Percentiles rank a stretch among this genome's conserved stretches.
Evolutionary conservation across 805 yeast genomes (phyloP).

Genomic region (Barnettozyma wickerhamii): DNA sequence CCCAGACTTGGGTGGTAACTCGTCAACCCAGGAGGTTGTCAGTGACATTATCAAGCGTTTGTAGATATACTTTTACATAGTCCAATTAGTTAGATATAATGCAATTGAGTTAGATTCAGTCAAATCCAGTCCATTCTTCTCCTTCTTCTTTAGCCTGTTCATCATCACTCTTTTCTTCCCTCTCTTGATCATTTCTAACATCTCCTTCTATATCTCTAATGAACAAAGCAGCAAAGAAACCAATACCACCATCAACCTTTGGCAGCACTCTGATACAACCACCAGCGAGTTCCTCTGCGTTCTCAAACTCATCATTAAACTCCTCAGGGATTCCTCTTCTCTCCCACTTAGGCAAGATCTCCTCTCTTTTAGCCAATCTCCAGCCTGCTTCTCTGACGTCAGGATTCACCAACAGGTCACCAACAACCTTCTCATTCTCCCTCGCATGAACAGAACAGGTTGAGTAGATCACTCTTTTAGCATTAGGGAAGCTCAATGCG

Average conservation of each 20-base stretch:
- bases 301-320: conserved; percentile 43
- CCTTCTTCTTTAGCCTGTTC: neutral
- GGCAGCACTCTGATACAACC: conserved; percentile 87
- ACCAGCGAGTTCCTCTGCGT: conserved; percentile 59
- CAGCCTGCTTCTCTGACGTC: conserved; percentile 69
- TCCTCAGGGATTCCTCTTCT: conserved; percentile 77
- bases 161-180: neutral
- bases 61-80: conserved; percentile 7
- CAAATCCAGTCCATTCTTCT: conserved; percentile 34
- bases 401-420: conserved; percentile 64
- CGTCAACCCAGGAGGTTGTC: conserved; percentile 82
- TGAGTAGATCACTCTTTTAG: conserved; percentile 78
- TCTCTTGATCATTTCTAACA: neutral
- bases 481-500: conserved; percentile 78
- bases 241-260: conserved; percentile 95
- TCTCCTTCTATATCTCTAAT: conserved; percentile 36
- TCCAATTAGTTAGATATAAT: no score
- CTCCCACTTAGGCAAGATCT: conserved; percentile 82
- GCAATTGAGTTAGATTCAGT: no score
- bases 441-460: conserved; percentile 94
- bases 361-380: conserved; percentile 51
- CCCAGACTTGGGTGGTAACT: conserved; percentile 92
- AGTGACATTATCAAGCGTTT: conserved; percentile 61
- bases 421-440: conserved; percentile 91
- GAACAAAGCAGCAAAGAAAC: conserved; percentile 94